Evolutionary conservation across 2,329 filamentous ascomycete genomes (phyloP).

Genomic region (Pseudogymnoascus sp.): DNA sequence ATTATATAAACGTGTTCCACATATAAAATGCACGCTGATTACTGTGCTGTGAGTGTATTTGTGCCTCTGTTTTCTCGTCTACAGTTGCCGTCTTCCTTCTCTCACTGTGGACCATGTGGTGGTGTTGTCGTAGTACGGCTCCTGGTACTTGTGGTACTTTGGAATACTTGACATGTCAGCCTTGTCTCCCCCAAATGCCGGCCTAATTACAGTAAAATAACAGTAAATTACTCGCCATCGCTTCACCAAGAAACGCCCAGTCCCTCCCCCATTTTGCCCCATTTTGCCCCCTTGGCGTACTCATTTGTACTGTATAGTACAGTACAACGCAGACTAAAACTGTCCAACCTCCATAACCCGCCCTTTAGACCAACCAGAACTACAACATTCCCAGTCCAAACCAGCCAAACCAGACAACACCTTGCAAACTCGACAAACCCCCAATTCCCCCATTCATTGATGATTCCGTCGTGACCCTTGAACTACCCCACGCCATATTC

Average conservation of each 20-base stretch:
- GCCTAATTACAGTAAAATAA: neutral
- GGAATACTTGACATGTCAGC: neutral
- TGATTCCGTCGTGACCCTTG: neutral
- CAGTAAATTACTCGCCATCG: neutral
- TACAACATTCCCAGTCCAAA: neutral
- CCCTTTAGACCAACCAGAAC: neutral
- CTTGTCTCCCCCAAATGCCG: neutral
- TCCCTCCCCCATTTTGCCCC: neutral
- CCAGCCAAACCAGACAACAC: neutral
- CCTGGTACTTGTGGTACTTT: neutral
- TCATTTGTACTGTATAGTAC: neutral
- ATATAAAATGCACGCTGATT: neutral
- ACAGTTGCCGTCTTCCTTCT: neutral
- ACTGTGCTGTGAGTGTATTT: neutral
- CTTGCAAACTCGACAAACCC: neutral
- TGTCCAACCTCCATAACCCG: neutral
- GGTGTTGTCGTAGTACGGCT: neutral
- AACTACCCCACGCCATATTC: neutral
- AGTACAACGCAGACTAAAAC: neutral
- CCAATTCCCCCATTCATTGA: neutral
- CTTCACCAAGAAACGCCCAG: neutral
- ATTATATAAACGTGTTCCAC: neutral
- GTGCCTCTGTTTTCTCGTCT: neutral
- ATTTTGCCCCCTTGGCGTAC: neutral
- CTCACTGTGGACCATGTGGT: neutral